These are phyloP conservation scores for Scenedesmus sp. DNA, from an alignment of 163 green algal genomes.

Conservation along the genomic window DNA sequence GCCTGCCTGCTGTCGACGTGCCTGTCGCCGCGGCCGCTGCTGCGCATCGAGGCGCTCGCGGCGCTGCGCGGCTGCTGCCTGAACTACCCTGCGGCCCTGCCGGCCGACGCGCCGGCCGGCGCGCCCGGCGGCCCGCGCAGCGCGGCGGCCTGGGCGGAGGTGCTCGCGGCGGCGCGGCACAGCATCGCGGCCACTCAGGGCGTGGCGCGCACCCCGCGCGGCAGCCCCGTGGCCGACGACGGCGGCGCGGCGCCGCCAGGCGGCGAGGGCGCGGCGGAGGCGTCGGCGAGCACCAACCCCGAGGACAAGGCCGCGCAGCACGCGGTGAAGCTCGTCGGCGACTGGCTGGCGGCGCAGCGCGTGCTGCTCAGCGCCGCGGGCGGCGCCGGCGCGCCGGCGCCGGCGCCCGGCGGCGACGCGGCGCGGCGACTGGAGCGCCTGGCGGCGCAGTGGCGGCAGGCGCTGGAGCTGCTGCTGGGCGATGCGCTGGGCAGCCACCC, in stretches of 20 bases:
- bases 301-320: slow-evolving; percentile 72
- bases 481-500: slow-evolving; percentile 5
- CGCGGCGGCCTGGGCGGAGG: not conserved
- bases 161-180: not conserved
- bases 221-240: not conserved
- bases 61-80: slow-evolving; percentile 65
- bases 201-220: slow-evolving; percentile 11
- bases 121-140: not conserved
- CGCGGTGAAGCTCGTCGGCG: slow-evolving; percentile 62
- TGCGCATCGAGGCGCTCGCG: slow-evolving; percentile 71
- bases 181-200: not conserved
- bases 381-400: not conserved
- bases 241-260: not conserved
- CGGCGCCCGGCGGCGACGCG: not conserved
- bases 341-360: slow-evolving; percentile 47
- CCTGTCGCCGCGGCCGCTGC: slow-evolving; percentile 1
- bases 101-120: not conserved
- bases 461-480: slow-evolving; percentile 16
- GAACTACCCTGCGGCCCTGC: slow-evolving; percentile 57
- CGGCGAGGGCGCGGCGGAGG: slow-evolving; percentile 5
- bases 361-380: not conserved
- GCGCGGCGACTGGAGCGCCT: not conserved
- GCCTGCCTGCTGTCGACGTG: slow-evolving; percentile 46
- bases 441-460: not conserved
- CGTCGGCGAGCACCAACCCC: slow-evolving; percentile 37